Conservation (phyloP, 192 early-diverging fungal genomes). For the Umbelopsis sp. region DNA sequence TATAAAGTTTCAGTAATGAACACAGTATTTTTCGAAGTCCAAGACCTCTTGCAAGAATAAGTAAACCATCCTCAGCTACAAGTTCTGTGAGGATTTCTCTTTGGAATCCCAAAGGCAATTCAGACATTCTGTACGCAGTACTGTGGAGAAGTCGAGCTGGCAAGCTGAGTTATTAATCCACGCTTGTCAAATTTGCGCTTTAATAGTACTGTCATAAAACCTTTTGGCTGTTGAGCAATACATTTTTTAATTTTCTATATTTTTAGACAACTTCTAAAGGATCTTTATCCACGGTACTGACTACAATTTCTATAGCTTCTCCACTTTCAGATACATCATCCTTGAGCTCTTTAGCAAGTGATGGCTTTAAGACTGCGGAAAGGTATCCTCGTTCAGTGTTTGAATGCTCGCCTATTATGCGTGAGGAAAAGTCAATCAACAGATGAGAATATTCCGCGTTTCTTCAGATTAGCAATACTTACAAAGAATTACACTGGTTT, state of each 20-base stretch:
- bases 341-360: constrained; percentile 55
- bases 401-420: constrained; percentile 75
- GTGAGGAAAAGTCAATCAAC: neutral
- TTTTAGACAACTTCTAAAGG: constrained; percentile 65
- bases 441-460: too few species aligned
- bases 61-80: constrained; percentile 77
- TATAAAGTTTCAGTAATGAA: constrained; percentile 70
- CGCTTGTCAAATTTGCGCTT: too few species aligned
- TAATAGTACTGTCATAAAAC: too few species aligned
- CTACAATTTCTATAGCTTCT: constrained; percentile 62
- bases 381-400: constrained; percentile 93
- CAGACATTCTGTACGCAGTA: constrained; percentile 8
- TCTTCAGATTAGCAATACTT: constrained; percentile 22
- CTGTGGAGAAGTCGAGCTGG: neutral
- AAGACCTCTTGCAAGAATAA: constrained; percentile 79
- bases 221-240: neutral
- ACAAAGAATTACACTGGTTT: constrained; percentile 84
- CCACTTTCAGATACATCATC: constrained; percentile 41
- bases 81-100: constrained; percentile 66
- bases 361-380: constrained; percentile 59
- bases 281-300: constrained; percentile 77
- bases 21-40: constrained; percentile 74
- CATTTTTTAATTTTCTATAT: neutral
- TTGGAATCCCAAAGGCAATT: constrained; percentile 62
- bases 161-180: neutral